These are phyloP conservation scores for Fusarium cyanostomum DNA, from an alignment of 2,329 filamentous ascomycete genomes.

Conservation along the genomic window DNA sequence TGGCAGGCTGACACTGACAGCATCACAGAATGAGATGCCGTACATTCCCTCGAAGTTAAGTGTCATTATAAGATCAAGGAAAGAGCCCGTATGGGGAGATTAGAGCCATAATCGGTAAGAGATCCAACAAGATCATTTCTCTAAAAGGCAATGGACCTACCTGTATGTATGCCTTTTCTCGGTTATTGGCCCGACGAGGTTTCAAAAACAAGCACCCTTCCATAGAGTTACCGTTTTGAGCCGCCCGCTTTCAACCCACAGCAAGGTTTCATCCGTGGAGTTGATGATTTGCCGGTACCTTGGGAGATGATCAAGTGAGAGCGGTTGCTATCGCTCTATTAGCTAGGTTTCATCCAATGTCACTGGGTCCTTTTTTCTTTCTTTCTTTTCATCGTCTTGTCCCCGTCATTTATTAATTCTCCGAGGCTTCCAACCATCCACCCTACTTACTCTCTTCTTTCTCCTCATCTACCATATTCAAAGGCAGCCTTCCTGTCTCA, in stretches of 20 bases:
- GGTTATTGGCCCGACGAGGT: too few relatives aligned
- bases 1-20: slow-evolving; percentile 14
- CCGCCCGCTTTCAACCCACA: slow-evolving; percentile 15
- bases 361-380: neutral
- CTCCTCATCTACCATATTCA: neutral
- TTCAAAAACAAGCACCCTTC: neutral
- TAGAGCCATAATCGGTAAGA: too few relatives aligned
- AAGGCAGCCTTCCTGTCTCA: slow-evolving; percentile 5
- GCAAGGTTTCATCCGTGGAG: slow-evolving; percentile 3
- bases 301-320: neutral
- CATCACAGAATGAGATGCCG: too few relatives aligned
- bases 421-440: slow-evolving; percentile 2
- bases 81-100: too few relatives aligned
- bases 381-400: neutral
- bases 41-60: too few relatives aligned
- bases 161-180: too few relatives aligned
- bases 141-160: too few relatives aligned
- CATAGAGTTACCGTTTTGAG: slow-evolving; percentile 18
- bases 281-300: slow-evolving; percentile 2
- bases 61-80: too few relatives aligned
- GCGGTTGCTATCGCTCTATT: neutral
- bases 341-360: neutral
- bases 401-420: too few relatives aligned
- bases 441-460: neutral
- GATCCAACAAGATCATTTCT: too few relatives aligned